These are phyloP conservation scores for Geotrichum macrosporum DNA, from an alignment of 1,139 yeast species.

Conservation along the genomic window DNA sequence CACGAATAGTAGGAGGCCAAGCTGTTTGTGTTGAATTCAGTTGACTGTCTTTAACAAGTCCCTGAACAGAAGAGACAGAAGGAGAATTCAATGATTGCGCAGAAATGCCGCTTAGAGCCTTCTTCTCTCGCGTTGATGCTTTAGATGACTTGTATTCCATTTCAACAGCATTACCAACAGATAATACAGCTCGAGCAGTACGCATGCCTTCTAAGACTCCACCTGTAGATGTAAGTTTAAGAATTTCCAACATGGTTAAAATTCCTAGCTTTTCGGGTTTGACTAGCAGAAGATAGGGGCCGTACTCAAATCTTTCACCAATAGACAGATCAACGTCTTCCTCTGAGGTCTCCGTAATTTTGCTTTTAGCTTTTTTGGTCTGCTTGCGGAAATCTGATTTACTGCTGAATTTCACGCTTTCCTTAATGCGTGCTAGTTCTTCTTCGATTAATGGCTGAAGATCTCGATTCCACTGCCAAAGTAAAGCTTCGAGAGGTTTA, in stretches of 20 bases:
- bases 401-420: conserved; percentile 25
- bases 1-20: conserved; percentile 67
- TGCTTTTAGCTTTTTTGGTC: conserved; percentile 10
- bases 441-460: conserved; percentile 65
- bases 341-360: conserved; percentile 19
- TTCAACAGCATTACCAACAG: conserved; percentile 83
- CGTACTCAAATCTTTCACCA: conserved; percentile 60
- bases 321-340: conserved; percentile 28
- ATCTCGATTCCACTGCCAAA: conserved; percentile 73
- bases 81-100: conserved; percentile 5
- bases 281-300: conserved; percentile 70
- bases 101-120: conserved; percentile 39
- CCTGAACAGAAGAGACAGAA: conserved; percentile 24
- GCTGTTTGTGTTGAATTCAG: conserved; percentile 40
- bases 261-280: conserved; percentile 79
- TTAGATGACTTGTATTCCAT: conserved; percentile 72
- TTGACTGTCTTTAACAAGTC: conserved; percentile 26
- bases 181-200: conserved; percentile 73
- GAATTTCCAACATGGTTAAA: conserved; percentile 73
- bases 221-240: conserved; percentile 70
- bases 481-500: conserved; percentile 61
- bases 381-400: conserved; percentile 10
- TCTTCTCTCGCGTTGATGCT: conserved; percentile 44
- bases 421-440: conserved; percentile 48
- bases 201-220: conserved; percentile 82